Percentiles rank a stretch among this genome's conserved stretches.
Conservation (phyloP, 441 rosid species). For the Codiaeum variegatum region DNA sequence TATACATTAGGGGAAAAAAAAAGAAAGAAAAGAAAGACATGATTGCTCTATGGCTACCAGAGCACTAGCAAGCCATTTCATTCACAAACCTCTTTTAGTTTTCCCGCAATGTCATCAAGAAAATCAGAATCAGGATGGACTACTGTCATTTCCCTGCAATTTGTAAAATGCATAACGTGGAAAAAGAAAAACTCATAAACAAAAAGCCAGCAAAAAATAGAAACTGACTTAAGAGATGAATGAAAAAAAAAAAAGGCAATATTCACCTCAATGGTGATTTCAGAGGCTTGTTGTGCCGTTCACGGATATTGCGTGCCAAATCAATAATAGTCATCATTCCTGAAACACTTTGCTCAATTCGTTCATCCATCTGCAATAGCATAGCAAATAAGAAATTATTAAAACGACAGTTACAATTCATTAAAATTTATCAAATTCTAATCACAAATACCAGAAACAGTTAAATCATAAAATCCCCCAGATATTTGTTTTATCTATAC, state of each 20-base stretch:
- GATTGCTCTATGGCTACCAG: not conserved
- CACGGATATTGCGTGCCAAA: conserved; percentile 95
- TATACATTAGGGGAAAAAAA: too few relatives aligned
- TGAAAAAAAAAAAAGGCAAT: not conserved
- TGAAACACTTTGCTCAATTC: conserved; percentile 87
- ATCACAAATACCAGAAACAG: not conserved
- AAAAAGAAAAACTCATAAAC: not conserved
- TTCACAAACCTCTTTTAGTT: conserved; percentile 72
- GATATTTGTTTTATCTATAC: too few relatives aligned
- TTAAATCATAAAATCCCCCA: too few relatives aligned
- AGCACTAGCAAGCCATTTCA: not conserved
- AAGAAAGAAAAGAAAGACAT: too few relatives aligned
- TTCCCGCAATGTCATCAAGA: conserved; percentile 90
- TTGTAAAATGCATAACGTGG: conserved; percentile 16
- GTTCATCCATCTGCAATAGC: conserved; percentile 59
- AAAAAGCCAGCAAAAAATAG: not conserved
- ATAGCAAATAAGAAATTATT: conserved; percentile 6
- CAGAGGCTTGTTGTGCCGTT: conserved; percentile 86
- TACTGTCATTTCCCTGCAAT: conserved; percentile 79
- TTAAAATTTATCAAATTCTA: not conserved
- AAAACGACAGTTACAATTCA: not conserved
- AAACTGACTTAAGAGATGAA: not conserved
- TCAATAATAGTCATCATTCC: conserved; percentile 97
- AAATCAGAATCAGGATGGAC: conserved; percentile 89
- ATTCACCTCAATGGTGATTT: conserved; percentile 87